Percentiles rank a stretch among this genome's conserved stretches.
Conservation (phyloP, 2,329 filamentous ascomycete species). For the Fusarium sp. region DNA sequence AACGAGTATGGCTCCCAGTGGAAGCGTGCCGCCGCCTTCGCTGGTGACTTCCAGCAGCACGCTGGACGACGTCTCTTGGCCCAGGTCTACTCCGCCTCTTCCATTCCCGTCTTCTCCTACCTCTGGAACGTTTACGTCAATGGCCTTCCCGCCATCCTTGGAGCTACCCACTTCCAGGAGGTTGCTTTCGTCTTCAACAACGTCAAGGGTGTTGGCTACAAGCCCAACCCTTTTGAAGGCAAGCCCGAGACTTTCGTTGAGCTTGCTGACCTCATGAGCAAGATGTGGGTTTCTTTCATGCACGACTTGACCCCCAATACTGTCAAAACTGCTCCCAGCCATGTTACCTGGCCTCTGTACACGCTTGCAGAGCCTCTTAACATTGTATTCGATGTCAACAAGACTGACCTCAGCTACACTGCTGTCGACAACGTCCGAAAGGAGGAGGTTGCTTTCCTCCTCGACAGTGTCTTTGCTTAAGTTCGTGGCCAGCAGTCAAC, state of each 20-base stretch:
- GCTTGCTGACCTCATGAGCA: constrained; percentile 59
- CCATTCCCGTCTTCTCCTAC: constrained; percentile 59
- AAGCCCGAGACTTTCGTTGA: constrained; percentile 49
- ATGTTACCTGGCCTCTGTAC: constrained; percentile 56
- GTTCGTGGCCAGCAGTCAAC: not conserved
- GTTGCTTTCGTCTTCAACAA: constrained; percentile 51
- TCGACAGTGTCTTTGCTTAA: constrained; percentile 35
- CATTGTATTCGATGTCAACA: constrained; percentile 61
- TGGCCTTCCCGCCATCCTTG: constrained; percentile 54
- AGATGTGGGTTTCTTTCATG: constrained; percentile 61
- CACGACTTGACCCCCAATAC: constrained; percentile 17
- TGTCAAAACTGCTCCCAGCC: not conserved
- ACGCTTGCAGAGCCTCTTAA: constrained; percentile 52
- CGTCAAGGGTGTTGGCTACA: constrained; percentile 53
- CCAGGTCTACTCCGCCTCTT: constrained; percentile 59
- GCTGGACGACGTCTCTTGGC: constrained; percentile 63
- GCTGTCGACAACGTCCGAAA: constrained; percentile 57
- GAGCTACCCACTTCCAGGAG: constrained; percentile 42
- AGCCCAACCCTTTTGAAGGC: constrained; percentile 50
- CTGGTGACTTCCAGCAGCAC: constrained; percentile 66
- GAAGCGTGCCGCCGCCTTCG: constrained; percentile 63
- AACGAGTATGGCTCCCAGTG: constrained; percentile 56
- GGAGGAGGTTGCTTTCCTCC: constrained; percentile 53
- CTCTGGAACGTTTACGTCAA: constrained; percentile 60
- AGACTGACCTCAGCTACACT: constrained; percentile 50